Conservation (phyloP, 1,139 yeast species). For the Suhomyces wounanorum region DNA sequence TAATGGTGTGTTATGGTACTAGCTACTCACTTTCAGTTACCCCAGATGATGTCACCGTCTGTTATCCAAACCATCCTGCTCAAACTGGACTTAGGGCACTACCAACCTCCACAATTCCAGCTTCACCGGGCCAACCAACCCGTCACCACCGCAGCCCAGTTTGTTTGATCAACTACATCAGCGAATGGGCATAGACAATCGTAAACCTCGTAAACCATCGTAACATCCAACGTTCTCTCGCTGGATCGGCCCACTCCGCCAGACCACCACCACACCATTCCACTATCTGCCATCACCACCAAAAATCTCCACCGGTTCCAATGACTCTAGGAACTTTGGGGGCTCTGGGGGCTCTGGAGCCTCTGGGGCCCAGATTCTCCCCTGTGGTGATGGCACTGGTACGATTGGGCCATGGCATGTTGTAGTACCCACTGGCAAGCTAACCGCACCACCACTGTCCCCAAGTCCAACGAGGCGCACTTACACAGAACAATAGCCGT, state of each 20-base stretch:
- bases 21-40: background rate
- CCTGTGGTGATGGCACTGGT: no score
- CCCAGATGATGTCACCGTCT: background rate
- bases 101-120: no score
- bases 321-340: no score
- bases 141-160: background rate
- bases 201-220: background rate
- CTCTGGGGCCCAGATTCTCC: no score
- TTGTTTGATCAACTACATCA: background rate
- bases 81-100: no score
- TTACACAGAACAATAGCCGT: background rate
- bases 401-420: no score
- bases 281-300: no score
- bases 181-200: background rate
- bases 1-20: background rate
- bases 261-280: no score
- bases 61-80: background rate
- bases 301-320: no score
- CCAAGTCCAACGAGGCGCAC: background rate
- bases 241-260: background rate
- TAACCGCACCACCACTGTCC: background rate
- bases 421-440: no score
- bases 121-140: no score
- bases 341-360: no score
- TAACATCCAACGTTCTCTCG: background rate